Evolutionary conservation across 148 eudicot genomes (phyloP), one percentile per base, ranked within the genome.

Genomic region (Suaeda aralocaspica): DNA sequence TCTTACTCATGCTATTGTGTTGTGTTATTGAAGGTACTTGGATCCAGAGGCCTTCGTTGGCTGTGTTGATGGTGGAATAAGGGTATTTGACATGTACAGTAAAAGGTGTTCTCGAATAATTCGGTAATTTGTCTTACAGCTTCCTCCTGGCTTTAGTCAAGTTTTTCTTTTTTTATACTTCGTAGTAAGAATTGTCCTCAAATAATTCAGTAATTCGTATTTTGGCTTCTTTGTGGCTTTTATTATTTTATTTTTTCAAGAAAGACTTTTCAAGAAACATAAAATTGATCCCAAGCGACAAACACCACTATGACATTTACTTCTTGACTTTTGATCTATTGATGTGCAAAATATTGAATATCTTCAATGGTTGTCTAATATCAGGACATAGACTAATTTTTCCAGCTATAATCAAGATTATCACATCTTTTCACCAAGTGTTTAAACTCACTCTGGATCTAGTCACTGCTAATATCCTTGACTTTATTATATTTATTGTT

Each of bases 11-110:
- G 64, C 71, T 61, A 12, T 67, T 55, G 12, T 42, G 51, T 36
- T 70, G 59, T 69, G 41, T 59, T 46, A 57, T 26, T 74, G 69
- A 73, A 92, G 97, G 84, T 92, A 92, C 71, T 76, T 85, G 69
- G 97, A 92, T 81, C 97, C 97, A 13, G 87, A 84, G 67, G 97
- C 97, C 70, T 87, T 83, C 45, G 86, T 92, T 78, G 97, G 97
- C 66, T 85, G 95, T 61, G 89, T 84, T 58, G 97, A 92, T 63
- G 97, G 97, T 61, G 87, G 85, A 44, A 88, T 78, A 69, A 88
- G 97, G 74, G 79, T 92, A 49, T 92, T 89, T 85, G 97, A 92
- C 78, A 87, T 92, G 95, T 92, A 92, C 77, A 86, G 95, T 78
- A 80, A 75, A 72, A 87, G 77, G 33, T 85, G 87, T 71, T 85